Evolutionary conservation across 345 rosid species (phyloP).

Genomic region (Eucalyptus tenuipes): DNA sequence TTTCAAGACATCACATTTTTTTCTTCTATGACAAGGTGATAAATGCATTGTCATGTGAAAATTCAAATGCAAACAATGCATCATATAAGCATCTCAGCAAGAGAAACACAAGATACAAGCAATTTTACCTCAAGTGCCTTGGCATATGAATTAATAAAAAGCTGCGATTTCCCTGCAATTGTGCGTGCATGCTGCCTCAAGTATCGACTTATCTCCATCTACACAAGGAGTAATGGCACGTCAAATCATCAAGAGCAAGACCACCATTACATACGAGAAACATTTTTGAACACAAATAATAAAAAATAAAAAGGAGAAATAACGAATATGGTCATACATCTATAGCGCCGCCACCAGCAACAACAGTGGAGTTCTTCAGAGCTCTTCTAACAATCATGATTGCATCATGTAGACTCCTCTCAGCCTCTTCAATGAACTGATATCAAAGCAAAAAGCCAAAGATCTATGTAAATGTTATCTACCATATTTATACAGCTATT

Average conservation of each 20-base stretch:
- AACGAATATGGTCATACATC: slow-evolving; percentile 49
- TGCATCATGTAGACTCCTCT: slow-evolving; percentile 98
- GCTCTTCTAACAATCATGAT: slow-evolving; percentile 99
- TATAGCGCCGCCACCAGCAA: slow-evolving; percentile 99
- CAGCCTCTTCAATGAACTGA: slow-evolving; percentile 99
- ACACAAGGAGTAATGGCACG: slow-evolving; percentile 7
- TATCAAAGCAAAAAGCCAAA: background rate
- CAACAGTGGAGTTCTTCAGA: slow-evolving; percentile 89
- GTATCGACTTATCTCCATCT: slow-evolving; percentile 96
- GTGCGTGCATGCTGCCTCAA: slow-evolving; percentile 95
- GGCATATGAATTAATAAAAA: slow-evolving; percentile 93
- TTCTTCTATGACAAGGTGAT: background rate
- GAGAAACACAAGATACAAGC: background rate
- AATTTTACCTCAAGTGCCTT: slow-evolving; percentile 90
- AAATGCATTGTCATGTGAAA: background rate
- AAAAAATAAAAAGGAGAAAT: background rate
- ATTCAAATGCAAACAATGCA: background rate
- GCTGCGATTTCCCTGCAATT: slow-evolving; percentile 92
- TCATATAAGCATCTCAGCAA: background rate
- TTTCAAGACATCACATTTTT: background rate
- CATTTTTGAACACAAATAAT: too few relatives aligned
- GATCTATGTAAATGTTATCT: background rate
- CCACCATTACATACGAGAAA: background rate
- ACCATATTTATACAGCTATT: background rate
- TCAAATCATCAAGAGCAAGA: background rate